Evolutionary conservation across 306 rosid species (phyloP).

Genomic region (Prunus kanzakura): DNA sequence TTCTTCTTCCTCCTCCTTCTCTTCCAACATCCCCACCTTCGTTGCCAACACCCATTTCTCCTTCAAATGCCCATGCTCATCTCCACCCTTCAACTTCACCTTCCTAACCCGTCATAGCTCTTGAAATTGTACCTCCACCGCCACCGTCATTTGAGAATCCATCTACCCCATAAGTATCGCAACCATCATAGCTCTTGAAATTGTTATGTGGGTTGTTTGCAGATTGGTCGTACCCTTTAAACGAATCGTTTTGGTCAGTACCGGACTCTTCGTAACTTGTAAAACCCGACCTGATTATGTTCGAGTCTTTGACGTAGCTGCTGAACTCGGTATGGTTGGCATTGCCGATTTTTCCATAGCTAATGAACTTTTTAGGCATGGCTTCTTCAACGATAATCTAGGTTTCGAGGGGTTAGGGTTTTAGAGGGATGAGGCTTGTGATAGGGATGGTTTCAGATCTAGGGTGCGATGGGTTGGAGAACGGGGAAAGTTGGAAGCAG

Average conservation of each 20-base stretch:
- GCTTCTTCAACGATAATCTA: too few species aligned
- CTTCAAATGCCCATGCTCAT: too few species aligned
- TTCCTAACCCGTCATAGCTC: constrained; percentile 14
- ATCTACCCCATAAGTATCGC: constrained; percentile 37
- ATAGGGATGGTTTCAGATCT: too few species aligned
- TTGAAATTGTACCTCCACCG: too few species aligned
- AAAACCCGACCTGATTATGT: constrained; percentile 61
- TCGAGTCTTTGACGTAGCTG: constrained; percentile 51
- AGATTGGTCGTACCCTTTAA: constrained; percentile 51
- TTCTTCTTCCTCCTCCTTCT: too few species aligned
- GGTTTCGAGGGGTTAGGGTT: too few species aligned
- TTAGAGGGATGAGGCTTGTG: too few species aligned
- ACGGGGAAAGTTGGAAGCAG: too few species aligned
- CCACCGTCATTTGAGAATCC: constrained; percentile 23
- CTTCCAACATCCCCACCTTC: too few species aligned
- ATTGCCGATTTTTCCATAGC: constrained; percentile 61
- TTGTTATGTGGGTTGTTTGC: constrained; percentile 62
- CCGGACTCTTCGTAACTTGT: constrained; percentile 60
- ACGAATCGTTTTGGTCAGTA: constrained; percentile 49
- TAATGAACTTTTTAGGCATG: constrained; percentile 46
- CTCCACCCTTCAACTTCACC: too few species aligned
- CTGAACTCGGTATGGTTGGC: constrained; percentile 53
- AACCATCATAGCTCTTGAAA: constrained; percentile 48
- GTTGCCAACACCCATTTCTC: too few species aligned
- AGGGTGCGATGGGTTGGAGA: too few species aligned